Evolutionary conservation across 352 stramenopile genomes (phyloP).

Genomic region (Pythium pyrilobum): DNA sequence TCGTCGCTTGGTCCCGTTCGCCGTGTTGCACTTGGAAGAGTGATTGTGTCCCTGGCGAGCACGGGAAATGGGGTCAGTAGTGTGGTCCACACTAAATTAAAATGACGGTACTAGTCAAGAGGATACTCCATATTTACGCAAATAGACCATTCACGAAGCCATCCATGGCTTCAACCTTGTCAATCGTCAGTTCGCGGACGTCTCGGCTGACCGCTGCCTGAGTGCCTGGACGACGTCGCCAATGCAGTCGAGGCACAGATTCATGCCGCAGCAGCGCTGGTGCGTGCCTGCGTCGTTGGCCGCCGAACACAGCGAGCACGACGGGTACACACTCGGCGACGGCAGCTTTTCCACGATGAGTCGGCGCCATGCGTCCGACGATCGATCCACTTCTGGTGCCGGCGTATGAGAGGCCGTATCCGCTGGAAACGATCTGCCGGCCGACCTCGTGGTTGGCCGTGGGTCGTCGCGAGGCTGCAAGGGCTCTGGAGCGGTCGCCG

Average conservation of each 20-base stretch:
- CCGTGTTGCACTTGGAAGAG: not conserved
- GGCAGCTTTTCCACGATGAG: not conserved
- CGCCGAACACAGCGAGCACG: conserved; percentile 1
- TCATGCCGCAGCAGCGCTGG: conserved; percentile 2
- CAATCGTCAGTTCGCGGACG: too few species aligned
- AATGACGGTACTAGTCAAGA: not conserved
- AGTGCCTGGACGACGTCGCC: not conserved
- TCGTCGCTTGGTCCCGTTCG: not conserved
- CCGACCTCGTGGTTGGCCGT: not conserved
- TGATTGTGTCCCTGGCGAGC: not conserved
- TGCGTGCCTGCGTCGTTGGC: conserved; percentile 2
- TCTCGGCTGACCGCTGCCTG: not conserved
- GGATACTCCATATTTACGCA: not conserved
- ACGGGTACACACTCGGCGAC: not conserved
- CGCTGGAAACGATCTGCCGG: too few species aligned
- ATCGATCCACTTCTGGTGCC: too few species aligned
- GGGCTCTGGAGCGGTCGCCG: not conserved
- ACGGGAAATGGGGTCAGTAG: too few species aligned
- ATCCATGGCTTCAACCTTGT: too few species aligned
- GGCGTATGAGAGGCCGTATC: too few species aligned
- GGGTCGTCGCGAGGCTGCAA: not conserved
- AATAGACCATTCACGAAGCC: too few species aligned
- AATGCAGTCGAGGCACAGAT: conserved; percentile 5
- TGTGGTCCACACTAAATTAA: not conserved
- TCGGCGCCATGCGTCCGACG: not conserved